These are phyloP conservation scores for Aschersonia sp. DNA, from an alignment of 2,329 filamentous ascomycete species.

Conservation along the genomic window DNA sequence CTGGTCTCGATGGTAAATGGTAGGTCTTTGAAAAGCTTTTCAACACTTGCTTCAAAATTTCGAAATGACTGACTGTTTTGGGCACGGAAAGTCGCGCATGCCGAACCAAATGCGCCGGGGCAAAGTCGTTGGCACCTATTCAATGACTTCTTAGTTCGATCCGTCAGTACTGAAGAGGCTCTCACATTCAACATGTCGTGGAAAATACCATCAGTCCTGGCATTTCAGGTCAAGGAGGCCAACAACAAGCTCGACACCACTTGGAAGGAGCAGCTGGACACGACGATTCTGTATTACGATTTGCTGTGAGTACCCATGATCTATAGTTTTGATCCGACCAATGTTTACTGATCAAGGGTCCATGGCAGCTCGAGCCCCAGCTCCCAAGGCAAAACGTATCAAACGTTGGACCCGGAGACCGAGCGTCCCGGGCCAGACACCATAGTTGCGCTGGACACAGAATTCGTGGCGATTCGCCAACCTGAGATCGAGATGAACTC, in stretches of 20 bases:
- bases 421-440: slow-evolving; percentile 60
- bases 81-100: slow-evolving; percentile 42
- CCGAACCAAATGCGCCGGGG: slow-evolving; percentile 41
- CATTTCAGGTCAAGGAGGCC: slow-evolving; percentile 70
- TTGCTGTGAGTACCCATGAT: slow-evolving; percentile 25
- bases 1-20: slow-evolving; percentile 85
- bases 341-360: slow-evolving; percentile 4
- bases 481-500: slow-evolving; percentile 95
- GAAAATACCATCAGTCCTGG: slow-evolving; percentile 82
- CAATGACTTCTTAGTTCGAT: slow-evolving; percentile 88
- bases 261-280: slow-evolving; percentile 79
- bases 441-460: slow-evolving; percentile 83
- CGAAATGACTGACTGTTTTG: no score
- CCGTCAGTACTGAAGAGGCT: slow-evolving; percentile 68
- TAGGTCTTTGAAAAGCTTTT: slow-evolving; percentile 15
- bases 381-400: slow-evolving; percentile 36
- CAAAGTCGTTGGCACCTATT: slow-evolving; percentile 85
- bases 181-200: slow-evolving; percentile 79
- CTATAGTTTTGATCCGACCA: background rate
- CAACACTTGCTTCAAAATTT: no score
- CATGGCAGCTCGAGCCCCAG: slow-evolving; percentile 21
- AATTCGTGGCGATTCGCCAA: slow-evolving; percentile 86
- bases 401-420: slow-evolving; percentile 35
- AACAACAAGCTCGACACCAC: slow-evolving; percentile 72
- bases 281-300: slow-evolving; percentile 69